Evolutionary conservation across 768 basidiomycete species (phyloP).

Genomic region (Trametes elegans): DNA sequence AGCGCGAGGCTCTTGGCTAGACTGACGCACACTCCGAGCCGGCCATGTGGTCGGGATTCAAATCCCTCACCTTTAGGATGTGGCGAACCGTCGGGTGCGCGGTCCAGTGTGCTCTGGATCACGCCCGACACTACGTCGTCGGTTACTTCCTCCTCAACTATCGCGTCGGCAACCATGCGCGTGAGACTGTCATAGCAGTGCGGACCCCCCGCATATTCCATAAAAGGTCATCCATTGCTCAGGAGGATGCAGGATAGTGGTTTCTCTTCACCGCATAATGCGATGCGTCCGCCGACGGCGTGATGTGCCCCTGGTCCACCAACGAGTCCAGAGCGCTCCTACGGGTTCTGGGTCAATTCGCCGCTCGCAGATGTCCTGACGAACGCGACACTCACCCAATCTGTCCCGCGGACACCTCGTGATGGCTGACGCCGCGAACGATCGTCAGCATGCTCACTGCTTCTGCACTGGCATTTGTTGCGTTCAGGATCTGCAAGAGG

Average conservation of each 20-base stretch:
- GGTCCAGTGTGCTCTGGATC: too few species aligned
- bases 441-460: slow-evolving; percentile 9
- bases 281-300: slow-evolving; percentile 5
- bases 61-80: not conserved
- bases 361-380: too few species aligned
- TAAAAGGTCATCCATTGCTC: too few species aligned
- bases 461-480: not conserved
- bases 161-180: too few species aligned
- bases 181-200: too few species aligned
- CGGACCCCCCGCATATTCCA: too few species aligned
- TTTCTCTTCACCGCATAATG: slow-evolving; percentile 11
- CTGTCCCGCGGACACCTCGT: not conserved
- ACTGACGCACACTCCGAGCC: too few species aligned
- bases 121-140: too few species aligned
- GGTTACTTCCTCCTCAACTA: too few species aligned
- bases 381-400: slow-evolving; percentile 5
- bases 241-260: slow-evolving; percentile 4
- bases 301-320: slow-evolving; percentile 19
- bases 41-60: not conserved
- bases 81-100: too few species aligned
- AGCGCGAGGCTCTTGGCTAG: not conserved
- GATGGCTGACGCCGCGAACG: slow-evolving; percentile 6
- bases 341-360: too few species aligned
- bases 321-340: slow-evolving; percentile 27
- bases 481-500: slow-evolving; percentile 23